A percentile compares a stretch with the other conserved stretches of the same genome.
phyloP scores from a whole-genome alignment of 2,329 filamentous ascomycete species.

The Rutstroemia sydowiana region DNA sequence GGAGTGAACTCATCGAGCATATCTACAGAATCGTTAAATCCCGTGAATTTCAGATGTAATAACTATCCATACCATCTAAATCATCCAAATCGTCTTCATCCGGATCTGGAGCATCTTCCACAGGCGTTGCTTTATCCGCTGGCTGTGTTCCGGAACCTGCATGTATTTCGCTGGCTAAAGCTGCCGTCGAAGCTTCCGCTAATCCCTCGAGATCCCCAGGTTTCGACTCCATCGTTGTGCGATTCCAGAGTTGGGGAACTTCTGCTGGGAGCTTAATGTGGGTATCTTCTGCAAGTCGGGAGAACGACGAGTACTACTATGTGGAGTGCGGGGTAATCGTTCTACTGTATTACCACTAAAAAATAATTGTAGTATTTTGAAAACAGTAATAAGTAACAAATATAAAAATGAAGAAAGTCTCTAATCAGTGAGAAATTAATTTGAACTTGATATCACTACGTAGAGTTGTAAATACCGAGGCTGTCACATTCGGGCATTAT shows the following conservation, averaged over 20 bases:
- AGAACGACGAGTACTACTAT: neutral
- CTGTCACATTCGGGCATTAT: slow-evolving; percentile 5
- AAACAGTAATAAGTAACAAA: neutral
- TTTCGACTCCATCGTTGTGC: slow-evolving; percentile 21
- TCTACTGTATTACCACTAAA: neutral
- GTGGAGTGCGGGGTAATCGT: slow-evolving; percentile 9
- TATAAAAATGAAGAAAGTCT: neutral
- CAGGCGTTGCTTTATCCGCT: slow-evolving; percentile 8
- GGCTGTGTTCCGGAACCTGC: slow-evolving; percentile 5
- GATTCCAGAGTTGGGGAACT: neutral
- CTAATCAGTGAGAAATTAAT: neutral
- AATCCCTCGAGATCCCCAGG: slow-evolving; percentile 16
- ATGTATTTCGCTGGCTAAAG: slow-evolving; percentile 14
- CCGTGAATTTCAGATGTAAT: neutral
- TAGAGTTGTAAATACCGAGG: slow-evolving; percentile 4
- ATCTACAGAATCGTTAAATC: slow-evolving; percentile 43
- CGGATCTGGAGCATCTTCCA: slow-evolving; percentile 63
- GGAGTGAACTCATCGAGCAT: slow-evolving; percentile 87
- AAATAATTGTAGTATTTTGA: too few species aligned
- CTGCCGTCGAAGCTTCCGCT: slow-evolving; percentile 13
- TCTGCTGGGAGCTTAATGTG: slow-evolving; percentile 7
- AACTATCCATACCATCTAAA: slow-evolving; percentile 60
- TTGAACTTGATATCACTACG: neutral
- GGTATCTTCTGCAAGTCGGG: slow-evolving; percentile 4
- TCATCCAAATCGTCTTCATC: slow-evolving; percentile 92